Evolutionary conservation across 345 rosid species (phyloP), one percentile per base, ranked within the genome.

Genomic region (Arabidopsis suecica): DNA sequence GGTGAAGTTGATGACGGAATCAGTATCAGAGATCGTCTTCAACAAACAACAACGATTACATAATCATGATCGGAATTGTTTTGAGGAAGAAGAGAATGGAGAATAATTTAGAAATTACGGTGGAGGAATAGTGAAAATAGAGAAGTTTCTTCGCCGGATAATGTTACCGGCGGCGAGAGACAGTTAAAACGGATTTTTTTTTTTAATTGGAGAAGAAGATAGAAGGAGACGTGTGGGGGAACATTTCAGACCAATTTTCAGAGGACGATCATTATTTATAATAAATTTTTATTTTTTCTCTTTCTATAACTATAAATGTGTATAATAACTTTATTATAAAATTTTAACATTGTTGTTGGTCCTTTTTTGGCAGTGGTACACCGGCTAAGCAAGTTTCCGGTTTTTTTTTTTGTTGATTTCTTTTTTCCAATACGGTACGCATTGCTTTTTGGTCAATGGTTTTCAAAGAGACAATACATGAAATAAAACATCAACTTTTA

Each of bases 161-260:
- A 69, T 42, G 72, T 73, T 18, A 54, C 61, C 81, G 80, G 37
- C 78, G 83, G 66, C 44, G 36, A 64, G 57, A 38, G 57, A 73
- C 65, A 59, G 81, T 42, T 18, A 28, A 50, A n/a, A 59, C 44
- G 70, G 68, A 57, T 16, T 6, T 0, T 57, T 0, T 57, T 0
- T 64, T 73, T 65, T 5, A 53, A 55, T 16, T n/a, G 62, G 80
- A 77, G 71, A 71, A 48, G 53, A 37, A 18, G 23, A 42, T 4
- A 42, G 71, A 57, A 25, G 73, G 83, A 84, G 81, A 82, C 84
- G 79, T 78, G 68, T 80, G 85, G 80, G 69, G 74, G 83, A 81
- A 76, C 84, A 76, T 65, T 72, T 73, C 76, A 76, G 83, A 79
- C 79, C 61, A 58, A 64, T 37, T 80, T 72, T 77, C 8, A 62